Evolutionary conservation across 345 rosid species (phyloP).

Genomic region (Eucalyptus grandis): DNA sequence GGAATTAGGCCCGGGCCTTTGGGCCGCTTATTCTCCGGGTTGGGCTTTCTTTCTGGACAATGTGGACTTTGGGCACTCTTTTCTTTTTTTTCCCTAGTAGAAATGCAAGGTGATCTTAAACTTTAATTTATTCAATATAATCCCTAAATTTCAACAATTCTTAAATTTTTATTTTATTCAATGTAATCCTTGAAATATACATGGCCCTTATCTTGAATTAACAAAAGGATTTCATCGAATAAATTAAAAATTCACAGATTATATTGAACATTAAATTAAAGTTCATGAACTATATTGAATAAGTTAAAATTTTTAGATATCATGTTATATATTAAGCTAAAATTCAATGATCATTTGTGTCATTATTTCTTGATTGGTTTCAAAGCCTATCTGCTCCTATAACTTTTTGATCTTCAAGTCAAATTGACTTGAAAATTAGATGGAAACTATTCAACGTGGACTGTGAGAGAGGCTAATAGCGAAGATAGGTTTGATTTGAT

Average conservation of each 20-base stretch:
- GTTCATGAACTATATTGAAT: accelerated
- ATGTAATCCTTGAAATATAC: accelerated
- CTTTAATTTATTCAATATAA: too few species aligned
- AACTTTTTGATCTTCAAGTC: background rate
- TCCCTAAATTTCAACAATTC: too few species aligned
- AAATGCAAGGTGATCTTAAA: too few species aligned
- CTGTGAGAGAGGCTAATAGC: background rate
- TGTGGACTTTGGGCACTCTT: background rate
- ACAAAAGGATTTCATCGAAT: accelerated
- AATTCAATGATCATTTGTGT: too few species aligned
- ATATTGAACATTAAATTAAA: too few species aligned
- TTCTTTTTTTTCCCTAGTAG: background rate
- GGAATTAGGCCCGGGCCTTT: background rate
- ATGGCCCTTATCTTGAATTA: too few species aligned
- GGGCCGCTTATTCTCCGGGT: background rate
- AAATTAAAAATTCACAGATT: accelerated
- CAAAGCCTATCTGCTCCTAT: accelerated
- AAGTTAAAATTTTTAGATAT: too few species aligned
- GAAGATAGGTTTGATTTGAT: background rate
- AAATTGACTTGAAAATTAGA: background rate
- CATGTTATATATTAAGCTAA: too few species aligned
- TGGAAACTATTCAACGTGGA: accelerated
- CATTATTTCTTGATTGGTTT: background rate
- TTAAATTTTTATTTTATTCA: too few species aligned
- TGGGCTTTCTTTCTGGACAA: background rate